A percentile compares a stretch with the other conserved stretches of the same genome.
These are phyloP conservation scores for Mucor sp. DNA, from an alignment of 371 early-diverging fungal genomes.

Conservation along the genomic window DNA sequence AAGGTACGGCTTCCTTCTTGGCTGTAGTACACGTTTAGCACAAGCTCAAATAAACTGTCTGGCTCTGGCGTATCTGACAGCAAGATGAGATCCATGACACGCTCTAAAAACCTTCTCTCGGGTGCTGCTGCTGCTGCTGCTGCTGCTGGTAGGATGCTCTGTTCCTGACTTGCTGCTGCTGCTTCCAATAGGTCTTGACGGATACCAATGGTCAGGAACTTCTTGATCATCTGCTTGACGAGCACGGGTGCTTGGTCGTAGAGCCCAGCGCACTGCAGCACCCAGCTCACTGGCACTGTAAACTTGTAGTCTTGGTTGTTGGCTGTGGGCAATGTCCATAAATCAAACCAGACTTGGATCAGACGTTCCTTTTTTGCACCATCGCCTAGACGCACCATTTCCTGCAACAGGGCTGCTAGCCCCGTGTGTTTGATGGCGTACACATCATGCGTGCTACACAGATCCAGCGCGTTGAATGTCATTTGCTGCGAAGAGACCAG, in stretches of 20 bases:
- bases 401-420: constrained; percentile 32
- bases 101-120: constrained; percentile 13
- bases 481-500: constrained; percentile 9
- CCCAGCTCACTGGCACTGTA: constrained; percentile 36
- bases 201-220: constrained; percentile 24
- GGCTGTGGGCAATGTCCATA: constrained; percentile 22
- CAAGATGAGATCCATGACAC: constrained; percentile 40
- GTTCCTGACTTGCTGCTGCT: background rate
- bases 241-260: constrained; percentile 45
- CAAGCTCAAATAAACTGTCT: constrained; percentile 35
- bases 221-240: constrained; percentile 37
- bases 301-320: constrained; percentile 14
- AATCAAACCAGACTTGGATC: constrained; percentile 27
- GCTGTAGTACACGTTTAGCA: constrained; percentile 11
- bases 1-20: background rate
- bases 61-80: constrained; percentile 39
- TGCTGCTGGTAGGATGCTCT: background rate
- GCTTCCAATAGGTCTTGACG: background rate
- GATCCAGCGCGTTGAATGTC: constrained; percentile 14
- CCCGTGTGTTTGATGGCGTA: constrained; percentile 31
- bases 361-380: constrained; percentile 22
- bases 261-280: constrained; percentile 38
- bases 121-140: background rate
- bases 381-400: constrained; percentile 34
- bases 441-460: constrained; percentile 28